These are phyloP conservation scores for Epichloe aotearoae DNA, from an alignment of 2,329 filamentous ascomycete genomes.

Conservation along the genomic window DNA sequence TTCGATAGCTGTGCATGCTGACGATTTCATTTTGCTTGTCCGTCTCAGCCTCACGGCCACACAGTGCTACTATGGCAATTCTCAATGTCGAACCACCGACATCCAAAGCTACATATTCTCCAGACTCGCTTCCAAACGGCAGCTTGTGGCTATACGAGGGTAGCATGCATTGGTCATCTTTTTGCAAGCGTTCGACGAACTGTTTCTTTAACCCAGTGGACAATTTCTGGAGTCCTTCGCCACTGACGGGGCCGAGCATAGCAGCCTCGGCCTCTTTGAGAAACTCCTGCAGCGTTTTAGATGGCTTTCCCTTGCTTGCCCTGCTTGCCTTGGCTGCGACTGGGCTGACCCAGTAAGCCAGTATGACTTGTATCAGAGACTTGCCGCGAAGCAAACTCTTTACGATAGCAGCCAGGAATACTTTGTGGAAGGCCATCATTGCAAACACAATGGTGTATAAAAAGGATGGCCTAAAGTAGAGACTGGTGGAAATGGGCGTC, in stretches of 20 bases:
- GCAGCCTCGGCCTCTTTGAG: slow-evolving; percentile 41
- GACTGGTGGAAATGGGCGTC: neutral
- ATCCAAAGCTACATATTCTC: slow-evolving; percentile 49
- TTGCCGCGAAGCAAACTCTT: slow-evolving; percentile 46
- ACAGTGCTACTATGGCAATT: slow-evolving; percentile 49
- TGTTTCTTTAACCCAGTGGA: slow-evolving; percentile 39
- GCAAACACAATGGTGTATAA: slow-evolving; percentile 39
- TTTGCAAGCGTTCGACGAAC: slow-evolving; percentile 38
- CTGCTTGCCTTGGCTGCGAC: slow-evolving; percentile 19
- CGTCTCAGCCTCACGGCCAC: slow-evolving; percentile 26
- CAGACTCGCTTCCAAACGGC: slow-evolving; percentile 44
- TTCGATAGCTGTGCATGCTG: slow-evolving; percentile 41
- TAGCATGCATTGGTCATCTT: slow-evolving; percentile 46
- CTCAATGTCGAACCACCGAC: slow-evolving; percentile 57
- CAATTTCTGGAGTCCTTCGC: slow-evolving; percentile 31
- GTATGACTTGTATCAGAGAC: slow-evolving; percentile 42
- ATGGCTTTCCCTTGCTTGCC: slow-evolving; percentile 11
- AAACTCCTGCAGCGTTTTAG: slow-evolving; percentile 33
- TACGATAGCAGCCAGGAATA: slow-evolving; percentile 39
- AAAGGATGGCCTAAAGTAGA: slow-evolving; percentile 13
- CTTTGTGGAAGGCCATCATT: slow-evolving; percentile 44
- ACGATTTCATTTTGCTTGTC: slow-evolving; percentile 37
- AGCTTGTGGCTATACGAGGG: slow-evolving; percentile 53
- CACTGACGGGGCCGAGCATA: slow-evolving; percentile 34
- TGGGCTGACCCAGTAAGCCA: slow-evolving; percentile 40